These are phyloP conservation scores for Fusarium sp. DNA, from an alignment of 2,329 filamentous ascomycete species.

Conservation along the genomic window DNA sequence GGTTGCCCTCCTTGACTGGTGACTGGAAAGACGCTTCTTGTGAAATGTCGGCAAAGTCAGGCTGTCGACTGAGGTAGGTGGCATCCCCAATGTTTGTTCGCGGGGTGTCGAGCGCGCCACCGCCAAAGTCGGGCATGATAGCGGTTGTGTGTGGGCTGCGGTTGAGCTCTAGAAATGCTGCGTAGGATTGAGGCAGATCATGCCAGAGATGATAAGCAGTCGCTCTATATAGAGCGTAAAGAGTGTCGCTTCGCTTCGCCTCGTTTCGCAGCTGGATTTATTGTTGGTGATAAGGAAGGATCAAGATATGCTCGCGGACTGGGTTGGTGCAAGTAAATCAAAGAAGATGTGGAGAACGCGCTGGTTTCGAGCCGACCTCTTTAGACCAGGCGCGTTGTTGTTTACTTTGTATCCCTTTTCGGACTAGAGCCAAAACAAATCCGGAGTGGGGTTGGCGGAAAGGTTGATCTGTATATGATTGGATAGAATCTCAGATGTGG, in stretches of 20 bases:
- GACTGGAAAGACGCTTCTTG: constrained; percentile 89
- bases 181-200: constrained; percentile 30
- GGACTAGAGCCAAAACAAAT: constrained; percentile 47
- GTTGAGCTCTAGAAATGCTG: constrained; percentile 34
- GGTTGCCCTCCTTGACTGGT: constrained; percentile 74
- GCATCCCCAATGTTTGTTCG: constrained; percentile 86
- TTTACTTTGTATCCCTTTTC: constrained; percentile 54
- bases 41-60: constrained; percentile 81
- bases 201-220: constrained; percentile 20
- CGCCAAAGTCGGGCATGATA: constrained; percentile 71
- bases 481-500: background rate
- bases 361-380: constrained; percentile 12
- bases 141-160: constrained; percentile 19
- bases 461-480: background rate
- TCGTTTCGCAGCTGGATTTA: constrained; percentile 12
- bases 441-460: background rate
- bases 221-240: constrained; percentile 3
- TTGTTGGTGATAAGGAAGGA: constrained; percentile 31
- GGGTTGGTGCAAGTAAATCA: constrained; percentile 2
- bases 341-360: constrained; percentile 1
- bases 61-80: constrained; percentile 77
- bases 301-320: constrained; percentile 7
- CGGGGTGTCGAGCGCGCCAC: constrained; percentile 81
- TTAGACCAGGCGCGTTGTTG: constrained; percentile 49
- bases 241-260: constrained; percentile 1